A percentile compares a stretch with the other conserved stretches of the same genome.
Conservation (phyloP, 768 basidiomycete genomes). For the Russula sp. region DNA sequence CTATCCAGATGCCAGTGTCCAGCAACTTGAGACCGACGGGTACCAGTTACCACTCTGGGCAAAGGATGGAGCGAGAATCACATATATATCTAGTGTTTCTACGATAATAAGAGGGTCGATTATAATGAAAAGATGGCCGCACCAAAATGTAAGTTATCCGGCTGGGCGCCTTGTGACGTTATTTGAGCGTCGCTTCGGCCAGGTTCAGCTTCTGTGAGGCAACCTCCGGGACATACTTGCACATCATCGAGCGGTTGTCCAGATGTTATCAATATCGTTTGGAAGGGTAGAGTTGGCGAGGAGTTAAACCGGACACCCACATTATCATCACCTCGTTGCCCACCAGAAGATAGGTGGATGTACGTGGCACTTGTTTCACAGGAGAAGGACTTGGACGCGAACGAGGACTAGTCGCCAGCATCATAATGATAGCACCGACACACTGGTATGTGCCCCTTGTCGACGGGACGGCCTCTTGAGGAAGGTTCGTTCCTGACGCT, state of each 20-base stretch:
- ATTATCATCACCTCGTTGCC: slow-evolving; percentile 38
- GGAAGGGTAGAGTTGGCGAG: slow-evolving; percentile 30
- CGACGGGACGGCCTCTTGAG: too few relatives aligned
- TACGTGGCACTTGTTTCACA: too few relatives aligned
- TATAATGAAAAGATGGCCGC: slow-evolving; percentile 79
- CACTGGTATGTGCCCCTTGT: too few relatives aligned
- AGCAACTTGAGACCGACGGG: slow-evolving; percentile 24
- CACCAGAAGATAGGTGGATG: slow-evolving; percentile 54
- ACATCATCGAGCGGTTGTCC: slow-evolving; percentile 96
- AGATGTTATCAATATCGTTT: slow-evolving; percentile 73
- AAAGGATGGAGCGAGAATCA: slow-evolving; percentile 45
- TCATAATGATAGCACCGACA: too few relatives aligned
- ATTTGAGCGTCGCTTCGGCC: slow-evolving; percentile 74
- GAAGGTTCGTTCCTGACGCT: slow-evolving; percentile 59
- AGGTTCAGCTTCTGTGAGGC: slow-evolving; percentile 67
- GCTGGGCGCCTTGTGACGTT: slow-evolving; percentile 98
- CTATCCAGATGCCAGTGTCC: slow-evolving; percentile 17
- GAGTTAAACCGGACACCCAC: slow-evolving; percentile 19
- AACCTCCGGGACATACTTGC: slow-evolving; percentile 77
- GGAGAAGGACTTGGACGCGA: slow-evolving; percentile 84
- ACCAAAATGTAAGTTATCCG: slow-evolving; percentile 97
- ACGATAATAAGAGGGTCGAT: slow-evolving; percentile 85
- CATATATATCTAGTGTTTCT: slow-evolving; percentile 83
- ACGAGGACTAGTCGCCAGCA: slow-evolving; percentile 37
- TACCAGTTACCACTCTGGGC: slow-evolving; percentile 24